Evolutionary conservation across 192 early-diverging fungal species (phyloP), one percentile per base, ranked within the genome.

Genomic region (Spizellomyces sp.): DNA sequence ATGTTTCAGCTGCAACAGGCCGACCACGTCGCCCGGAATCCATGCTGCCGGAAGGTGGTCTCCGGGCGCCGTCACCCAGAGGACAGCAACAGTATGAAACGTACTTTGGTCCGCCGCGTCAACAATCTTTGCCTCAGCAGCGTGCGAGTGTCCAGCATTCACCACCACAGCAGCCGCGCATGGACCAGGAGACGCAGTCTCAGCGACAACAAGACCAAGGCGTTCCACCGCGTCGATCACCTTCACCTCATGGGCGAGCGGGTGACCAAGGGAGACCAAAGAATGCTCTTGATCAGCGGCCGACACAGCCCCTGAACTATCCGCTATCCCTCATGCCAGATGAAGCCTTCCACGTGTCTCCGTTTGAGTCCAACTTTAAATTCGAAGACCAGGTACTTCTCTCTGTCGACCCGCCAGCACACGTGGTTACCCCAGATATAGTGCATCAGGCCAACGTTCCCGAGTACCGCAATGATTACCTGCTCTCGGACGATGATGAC

Each of bases 401-500:
- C 17, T 12, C 50, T 54, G 50, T 54, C 50, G 14, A 54, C 0
- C 50, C 50, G 17, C 50, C 50, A n/a, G 14, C 12, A 19, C 12
- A 54, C 4, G 50, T 54, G 50, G 50, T 54, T 54, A n/a, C 50
- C 17, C 50, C 0, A 54, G 50, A 12, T 12, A 54, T n/a, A 3
- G 27, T 36, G 27, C 59, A 61, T 2, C 59, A 61, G 12, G 12
- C 12, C 59, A 15, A 22, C 12, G n/a, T 17, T 4, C 59, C 12
- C 15, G 19, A 22, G 19, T 36, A 22, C 22, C 59, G 12, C 59
- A n/a, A 36, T 54, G 59, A 22, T 22, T n/a, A n/a, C 4, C 22
- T 36, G n/a, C 27, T 61, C n/a, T n/a, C 59, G 15, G 36, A 67
- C 57, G 43, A 74, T 44, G 65, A 73, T 19, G 56, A 70, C 64